Conservation (phyloP, 2,329 filamentous ascomycete species). For the Aspergillus nomiae region DNA sequence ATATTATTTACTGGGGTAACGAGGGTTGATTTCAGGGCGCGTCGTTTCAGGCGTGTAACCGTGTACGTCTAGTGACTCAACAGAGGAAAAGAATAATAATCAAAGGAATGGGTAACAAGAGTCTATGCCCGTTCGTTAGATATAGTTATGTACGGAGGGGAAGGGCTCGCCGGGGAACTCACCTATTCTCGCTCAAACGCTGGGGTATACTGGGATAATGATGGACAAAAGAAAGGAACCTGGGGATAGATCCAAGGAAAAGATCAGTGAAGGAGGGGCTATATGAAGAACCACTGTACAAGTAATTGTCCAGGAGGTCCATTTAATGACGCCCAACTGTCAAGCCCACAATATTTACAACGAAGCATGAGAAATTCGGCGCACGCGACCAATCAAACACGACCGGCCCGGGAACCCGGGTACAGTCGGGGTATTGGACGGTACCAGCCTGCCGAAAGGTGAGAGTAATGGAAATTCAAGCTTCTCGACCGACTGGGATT, state of each 20-base stretch:
- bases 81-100: slow-evolving; percentile 5
- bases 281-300: slow-evolving; percentile 4
- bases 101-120: slow-evolving; percentile 1
- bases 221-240: slow-evolving; percentile 10
- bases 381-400: slow-evolving; percentile 15
- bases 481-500: slow-evolving; percentile 8
- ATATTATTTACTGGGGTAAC: not conserved
- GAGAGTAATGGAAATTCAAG: slow-evolving; percentile 16
- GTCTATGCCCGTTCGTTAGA: not conserved
- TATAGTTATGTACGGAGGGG: not conserved
- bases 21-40: not conserved
- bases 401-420: slow-evolving; percentile 21
- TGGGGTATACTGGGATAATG: slow-evolving; percentile 1
- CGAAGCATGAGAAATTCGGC: slow-evolving; percentile 15
- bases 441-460: slow-evolving; percentile 15
- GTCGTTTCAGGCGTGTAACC: not conserved
- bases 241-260: slow-evolving; percentile 4
- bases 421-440: slow-evolving; percentile 15
- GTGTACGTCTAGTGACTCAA: not conserved
- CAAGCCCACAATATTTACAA: slow-evolving; percentile 8
- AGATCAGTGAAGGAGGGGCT: slow-evolving; percentile 9
- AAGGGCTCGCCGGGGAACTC: not conserved
- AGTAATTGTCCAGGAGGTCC: not conserved
- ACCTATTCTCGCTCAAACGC: slow-evolving; percentile 8
- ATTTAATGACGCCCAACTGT: slow-evolving; percentile 10